Evolutionary conservation across 208 protist genomes (phyloP).

Genomic region (Herpetomonas muscarum): DNA sequence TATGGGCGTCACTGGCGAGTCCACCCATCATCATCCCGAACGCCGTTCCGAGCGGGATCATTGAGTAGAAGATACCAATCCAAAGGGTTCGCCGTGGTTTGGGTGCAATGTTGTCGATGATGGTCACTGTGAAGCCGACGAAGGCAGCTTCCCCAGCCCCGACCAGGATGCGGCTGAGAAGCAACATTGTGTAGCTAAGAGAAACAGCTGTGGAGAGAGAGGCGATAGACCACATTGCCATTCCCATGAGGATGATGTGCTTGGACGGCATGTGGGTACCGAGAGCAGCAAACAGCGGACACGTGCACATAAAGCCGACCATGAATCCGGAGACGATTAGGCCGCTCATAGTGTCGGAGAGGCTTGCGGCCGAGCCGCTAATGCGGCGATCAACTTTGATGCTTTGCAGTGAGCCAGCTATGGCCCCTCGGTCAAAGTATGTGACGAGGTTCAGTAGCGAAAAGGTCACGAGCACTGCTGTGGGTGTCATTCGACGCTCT

Average conservation of each 20-base stretch:
- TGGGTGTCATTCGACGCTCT: slow-evolving; percentile 19
- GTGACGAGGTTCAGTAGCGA: slow-evolving; percentile 71
- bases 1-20: slow-evolving; percentile 25
- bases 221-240: slow-evolving; percentile 53
- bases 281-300: slow-evolving; percentile 60
- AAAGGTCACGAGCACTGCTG: slow-evolving; percentile 46
- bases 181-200: slow-evolving; percentile 40
- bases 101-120: slow-evolving; percentile 81
- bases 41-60: slow-evolving; percentile 80
- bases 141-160: slow-evolving; percentile 84
- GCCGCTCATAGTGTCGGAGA: slow-evolving; percentile 54
- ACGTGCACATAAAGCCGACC: slow-evolving; percentile 68
- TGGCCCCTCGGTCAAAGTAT: slow-evolving; percentile 80
- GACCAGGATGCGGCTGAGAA: slow-evolving; percentile 51
- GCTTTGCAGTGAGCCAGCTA: slow-evolving; percentile 34
- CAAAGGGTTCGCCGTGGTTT: slow-evolving; percentile 50
- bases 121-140: slow-evolving; percentile 73
- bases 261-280: slow-evolving; percentile 28
- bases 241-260: slow-evolving; percentile 45
- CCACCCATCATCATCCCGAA: slow-evolving; percentile 70
- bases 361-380: neutral
- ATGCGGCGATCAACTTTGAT: slow-evolving; percentile 39
- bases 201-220: slow-evolving; percentile 45
- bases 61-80: slow-evolving; percentile 83
- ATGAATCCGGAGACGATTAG: slow-evolving; percentile 74